A percentile compares a stretch with the other conserved stretches of the same genome.
Evolutionary conservation across 2,329 filamentous ascomycete genomes (phyloP).

Genomic region (Massarina eburnea): DNA sequence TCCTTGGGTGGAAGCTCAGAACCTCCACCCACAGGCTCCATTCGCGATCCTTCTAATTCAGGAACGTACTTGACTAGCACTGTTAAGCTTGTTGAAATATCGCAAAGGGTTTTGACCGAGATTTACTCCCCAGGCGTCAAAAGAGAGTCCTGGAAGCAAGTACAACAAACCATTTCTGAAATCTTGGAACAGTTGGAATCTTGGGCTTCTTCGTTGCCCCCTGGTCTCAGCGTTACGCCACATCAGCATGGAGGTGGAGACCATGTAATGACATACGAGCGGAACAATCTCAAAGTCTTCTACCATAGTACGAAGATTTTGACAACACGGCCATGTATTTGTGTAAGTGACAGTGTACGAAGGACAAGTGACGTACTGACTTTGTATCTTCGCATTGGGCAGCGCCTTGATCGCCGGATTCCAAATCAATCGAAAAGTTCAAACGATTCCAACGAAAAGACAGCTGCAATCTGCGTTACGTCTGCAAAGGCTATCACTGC

Average conservation of each 20-base stretch:
- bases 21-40: background rate
- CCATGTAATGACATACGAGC: constrained; percentile 10
- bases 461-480: constrained; percentile 35
- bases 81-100: constrained; percentile 29
- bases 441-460: constrained; percentile 33
- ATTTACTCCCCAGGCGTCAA: constrained; percentile 37
- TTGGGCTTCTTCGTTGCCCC: constrained; percentile 35
- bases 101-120: constrained; percentile 28
- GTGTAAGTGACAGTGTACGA: too few species aligned
- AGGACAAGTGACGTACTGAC: too few species aligned
- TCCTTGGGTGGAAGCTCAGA: background rate
- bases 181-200: constrained; percentile 33
- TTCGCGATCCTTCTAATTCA: constrained; percentile 18
- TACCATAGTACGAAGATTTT: constrained; percentile 35
- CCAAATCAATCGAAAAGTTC: constrained; percentile 31
- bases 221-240: constrained; percentile 15
- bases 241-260: background rate
- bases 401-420: constrained; percentile 35
- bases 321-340: constrained; percentile 44
- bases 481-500: constrained; percentile 36
- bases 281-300: constrained; percentile 20
- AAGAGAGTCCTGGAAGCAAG: constrained; percentile 36
- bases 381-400: too few species aligned
- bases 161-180: constrained; percentile 33
- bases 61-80: constrained; percentile 21